A percentile compares a stretch with the other conserved stretches of the same genome.
These are phyloP conservation scores for Aspergillus aculeatinus DNA, from an alignment of 2,329 filamentous ascomycete species.

Conservation along the genomic window DNA sequence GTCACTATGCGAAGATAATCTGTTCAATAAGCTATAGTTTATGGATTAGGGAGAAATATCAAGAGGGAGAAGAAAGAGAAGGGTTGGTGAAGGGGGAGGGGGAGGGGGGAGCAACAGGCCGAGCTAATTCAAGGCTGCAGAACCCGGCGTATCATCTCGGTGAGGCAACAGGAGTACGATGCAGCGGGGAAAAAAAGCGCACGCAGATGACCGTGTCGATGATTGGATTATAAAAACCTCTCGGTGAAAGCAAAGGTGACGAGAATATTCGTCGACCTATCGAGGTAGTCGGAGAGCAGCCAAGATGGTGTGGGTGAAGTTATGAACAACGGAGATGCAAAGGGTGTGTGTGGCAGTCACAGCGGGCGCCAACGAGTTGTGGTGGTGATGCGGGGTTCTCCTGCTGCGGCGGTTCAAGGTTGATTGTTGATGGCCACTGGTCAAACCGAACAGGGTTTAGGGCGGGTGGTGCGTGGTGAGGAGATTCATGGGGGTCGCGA, in stretches of 20 bases:
- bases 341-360: slow-evolving; percentile 9
- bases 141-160: slow-evolving; percentile 20
- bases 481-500: neutral
- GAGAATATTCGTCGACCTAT: slow-evolving; percentile 8
- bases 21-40: neutral
- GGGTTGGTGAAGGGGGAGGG: slow-evolving; percentile 1
- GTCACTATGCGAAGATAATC: slow-evolving; percentile 8
- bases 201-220: neutral
- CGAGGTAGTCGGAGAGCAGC: neutral
- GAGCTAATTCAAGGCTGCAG: slow-evolving; percentile 20
- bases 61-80: slow-evolving; percentile 6
- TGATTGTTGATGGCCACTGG: neutral
- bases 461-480: neutral
- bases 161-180: slow-evolving; percentile 17
- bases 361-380: slow-evolving; percentile 4
- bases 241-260: slow-evolving; percentile 15
- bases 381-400: slow-evolving; percentile 19
- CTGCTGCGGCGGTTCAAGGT: neutral
- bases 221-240: slow-evolving; percentile 17
- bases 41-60: neutral
- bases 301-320: slow-evolving; percentile 9
- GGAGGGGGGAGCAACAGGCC: slow-evolving; percentile 4
- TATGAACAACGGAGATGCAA: neutral
- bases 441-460: neutral
- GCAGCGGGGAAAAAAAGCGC: slow-evolving; percentile 6